Percentiles rank a stretch among this genome's conserved stretches.
Evolutionary conservation across 2,329 filamentous ascomycete species (phyloP).

Genomic region (Camillea tinctor): DNA sequence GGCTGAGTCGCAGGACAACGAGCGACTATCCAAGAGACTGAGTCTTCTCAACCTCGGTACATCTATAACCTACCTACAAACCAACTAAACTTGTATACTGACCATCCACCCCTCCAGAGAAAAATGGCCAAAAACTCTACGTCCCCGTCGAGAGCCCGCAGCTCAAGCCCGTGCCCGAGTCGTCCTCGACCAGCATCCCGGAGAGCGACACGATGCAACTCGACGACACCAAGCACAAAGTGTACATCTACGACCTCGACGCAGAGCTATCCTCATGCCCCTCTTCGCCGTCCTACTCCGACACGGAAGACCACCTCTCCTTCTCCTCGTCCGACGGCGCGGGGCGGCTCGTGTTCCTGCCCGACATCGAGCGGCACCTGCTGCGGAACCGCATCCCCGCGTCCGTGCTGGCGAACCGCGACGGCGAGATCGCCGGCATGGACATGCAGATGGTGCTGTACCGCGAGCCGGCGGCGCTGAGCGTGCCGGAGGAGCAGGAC

Average conservation of each 20-base stretch:
- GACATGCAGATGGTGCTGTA: conserved; percentile 79
- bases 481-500: conserved; percentile 71
- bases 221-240: conserved; percentile 81
- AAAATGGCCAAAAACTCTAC: conserved; percentile 63
- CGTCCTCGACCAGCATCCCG: conserved; percentile 18
- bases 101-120: conserved; percentile 45
- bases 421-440: conserved; percentile 52
- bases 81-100: conserved; percentile 23
- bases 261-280: conserved; percentile 71
- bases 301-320: conserved; percentile 27
- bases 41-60: conserved; percentile 79
- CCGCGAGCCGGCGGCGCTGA: conserved; percentile 65
- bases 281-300: conserved; percentile 41
- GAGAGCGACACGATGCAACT: conserved; percentile 71
- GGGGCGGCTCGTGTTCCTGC: conserved; percentile 71
- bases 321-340: conserved; percentile 51
- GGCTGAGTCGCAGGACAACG: conserved; percentile 58
- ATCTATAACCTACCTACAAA: conserved; percentile 26
- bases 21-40: conserved; percentile 82
- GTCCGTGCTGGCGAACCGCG: conserved; percentile 59
- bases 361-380: conserved; percentile 82
- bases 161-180: conserved; percentile 20
- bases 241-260: conserved; percentile 90
- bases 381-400: conserved; percentile 67
- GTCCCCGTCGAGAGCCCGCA: conserved; percentile 58